Conservation (phyloP, 164 flowering plant genomes). For the Stephania cephalantha region DNA sequence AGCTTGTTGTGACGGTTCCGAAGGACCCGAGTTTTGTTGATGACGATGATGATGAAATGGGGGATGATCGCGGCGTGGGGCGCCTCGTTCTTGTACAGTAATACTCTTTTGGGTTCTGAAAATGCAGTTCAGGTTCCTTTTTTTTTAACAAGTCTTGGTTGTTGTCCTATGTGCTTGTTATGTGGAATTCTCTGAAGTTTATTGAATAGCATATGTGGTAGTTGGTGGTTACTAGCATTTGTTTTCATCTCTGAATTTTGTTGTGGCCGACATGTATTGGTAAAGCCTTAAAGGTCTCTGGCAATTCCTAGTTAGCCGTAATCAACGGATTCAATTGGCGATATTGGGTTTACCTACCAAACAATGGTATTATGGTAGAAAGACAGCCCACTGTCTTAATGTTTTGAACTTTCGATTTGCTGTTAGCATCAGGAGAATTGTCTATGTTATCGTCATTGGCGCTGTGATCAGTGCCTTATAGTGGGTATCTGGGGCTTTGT, state of each 20-base stretch:
- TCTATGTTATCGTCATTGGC: not conserved
- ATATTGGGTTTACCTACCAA: not conserved
- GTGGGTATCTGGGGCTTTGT: not conserved
- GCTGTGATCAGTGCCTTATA: not conserved
- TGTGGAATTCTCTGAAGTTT: slow-evolving; percentile 9
- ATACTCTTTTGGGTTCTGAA: slow-evolving; percentile 9
- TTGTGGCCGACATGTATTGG: not conserved
- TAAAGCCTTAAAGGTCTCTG: too few species aligned
- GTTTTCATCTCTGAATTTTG: not conserved
- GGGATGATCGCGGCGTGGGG: slow-evolving; percentile 22
- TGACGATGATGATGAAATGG: slow-evolving; percentile 4
- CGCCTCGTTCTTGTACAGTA: slow-evolving; percentile 62
- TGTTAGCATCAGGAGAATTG: not conserved
- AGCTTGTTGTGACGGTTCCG: slow-evolving; percentile 78
- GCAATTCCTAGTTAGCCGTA: too few species aligned
- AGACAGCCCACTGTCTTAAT: not conserved
- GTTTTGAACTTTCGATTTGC: not conserved
- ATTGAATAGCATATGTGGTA: slow-evolving; percentile 1
- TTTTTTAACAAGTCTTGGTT: not conserved
- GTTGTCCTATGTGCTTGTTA: slow-evolving; percentile 8
- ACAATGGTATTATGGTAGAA: not conserved
- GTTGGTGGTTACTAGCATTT: not conserved
- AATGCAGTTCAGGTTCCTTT: not conserved
- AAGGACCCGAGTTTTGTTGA: slow-evolving; percentile 28
- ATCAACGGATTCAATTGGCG: too few species aligned